Conservation (phyloP, 1,139 yeast genomes). For the Pichia terricola region DNA sequence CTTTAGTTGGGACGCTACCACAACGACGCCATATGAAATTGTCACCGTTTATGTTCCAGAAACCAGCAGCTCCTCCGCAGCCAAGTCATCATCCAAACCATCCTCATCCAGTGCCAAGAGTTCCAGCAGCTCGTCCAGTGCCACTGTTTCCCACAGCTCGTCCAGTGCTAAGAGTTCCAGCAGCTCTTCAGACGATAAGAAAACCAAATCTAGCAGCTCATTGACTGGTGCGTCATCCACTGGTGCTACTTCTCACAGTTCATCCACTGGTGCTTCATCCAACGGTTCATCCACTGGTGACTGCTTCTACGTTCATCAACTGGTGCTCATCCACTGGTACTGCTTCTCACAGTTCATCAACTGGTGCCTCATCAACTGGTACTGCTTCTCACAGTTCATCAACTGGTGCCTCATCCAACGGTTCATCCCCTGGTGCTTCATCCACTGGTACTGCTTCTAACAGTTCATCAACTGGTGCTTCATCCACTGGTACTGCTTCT, state of each 20-base stretch:
- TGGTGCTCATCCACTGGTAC: too few relatives aligned
- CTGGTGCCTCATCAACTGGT: too few relatives aligned
- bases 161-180: neutral
- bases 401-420: too few relatives aligned
- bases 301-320: too few relatives aligned
- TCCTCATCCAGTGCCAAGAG: neutral
- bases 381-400: too few relatives aligned
- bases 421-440: too few relatives aligned
- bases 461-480: too few relatives aligned
- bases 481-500: too few relatives aligned
- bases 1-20: neutral
- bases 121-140: neutral
- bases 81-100: neutral
- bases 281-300: too few relatives aligned
- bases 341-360: too few relatives aligned
- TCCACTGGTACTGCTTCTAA: too few relatives aligned
- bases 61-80: neutral
- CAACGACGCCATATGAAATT: slow-evolving; percentile 1
- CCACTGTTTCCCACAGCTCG: neutral
- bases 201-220: neutral
- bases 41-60: neutral
- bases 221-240: neutral
- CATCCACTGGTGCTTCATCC: neutral
- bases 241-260: neutral
- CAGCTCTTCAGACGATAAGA: neutral